Conservation (phyloP, 495 filamentous ascomycete species). For the Patellaria atrata region DNA sequence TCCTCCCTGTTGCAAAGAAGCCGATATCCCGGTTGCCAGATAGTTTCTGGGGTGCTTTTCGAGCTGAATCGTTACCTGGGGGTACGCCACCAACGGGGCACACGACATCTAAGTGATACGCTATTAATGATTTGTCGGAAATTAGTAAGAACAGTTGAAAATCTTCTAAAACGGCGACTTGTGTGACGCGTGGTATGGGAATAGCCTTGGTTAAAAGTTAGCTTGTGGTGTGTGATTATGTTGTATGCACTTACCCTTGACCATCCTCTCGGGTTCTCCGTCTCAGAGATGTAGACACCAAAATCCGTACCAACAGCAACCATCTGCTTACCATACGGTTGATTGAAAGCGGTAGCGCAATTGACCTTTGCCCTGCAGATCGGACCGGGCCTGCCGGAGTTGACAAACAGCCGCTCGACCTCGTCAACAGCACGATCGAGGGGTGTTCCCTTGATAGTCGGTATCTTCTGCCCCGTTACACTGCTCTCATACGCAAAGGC, state of each 20-base stretch:
- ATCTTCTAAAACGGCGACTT: slow-evolving; percentile 89
- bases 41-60: slow-evolving; percentile 77
- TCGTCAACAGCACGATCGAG: slow-evolving; percentile 82
- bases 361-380: slow-evolving; percentile 77
- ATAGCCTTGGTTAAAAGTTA: slow-evolving; percentile 47
- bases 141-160: slow-evolving; percentile 86
- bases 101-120: slow-evolving; percentile 85
- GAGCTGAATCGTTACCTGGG: slow-evolving; percentile 45
- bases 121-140: slow-evolving; percentile 78
- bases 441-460: slow-evolving; percentile 72
- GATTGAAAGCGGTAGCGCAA: slow-evolving; percentile 79
- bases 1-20: slow-evolving; percentile 86
- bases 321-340: slow-evolving; percentile 67
- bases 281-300: slow-evolving; percentile 78
- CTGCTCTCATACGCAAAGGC: slow-evolving; percentile 76
- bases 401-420: slow-evolving; percentile 60
- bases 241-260: slow-evolving; percentile 49
- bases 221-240: too few relatives aligned
- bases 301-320: slow-evolving; percentile 91
- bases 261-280: slow-evolving; percentile 81
- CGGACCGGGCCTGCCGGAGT: slow-evolving; percentile 49
- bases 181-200: slow-evolving; percentile 59
- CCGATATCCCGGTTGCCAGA: slow-evolving; percentile 79
- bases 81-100: slow-evolving; percentile 55
- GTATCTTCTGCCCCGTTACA: slow-evolving; percentile 35